These are phyloP conservation scores for Phyllachora maydis DNA, from an alignment of 2,329 filamentous ascomycete species.

Conservation along the genomic window DNA sequence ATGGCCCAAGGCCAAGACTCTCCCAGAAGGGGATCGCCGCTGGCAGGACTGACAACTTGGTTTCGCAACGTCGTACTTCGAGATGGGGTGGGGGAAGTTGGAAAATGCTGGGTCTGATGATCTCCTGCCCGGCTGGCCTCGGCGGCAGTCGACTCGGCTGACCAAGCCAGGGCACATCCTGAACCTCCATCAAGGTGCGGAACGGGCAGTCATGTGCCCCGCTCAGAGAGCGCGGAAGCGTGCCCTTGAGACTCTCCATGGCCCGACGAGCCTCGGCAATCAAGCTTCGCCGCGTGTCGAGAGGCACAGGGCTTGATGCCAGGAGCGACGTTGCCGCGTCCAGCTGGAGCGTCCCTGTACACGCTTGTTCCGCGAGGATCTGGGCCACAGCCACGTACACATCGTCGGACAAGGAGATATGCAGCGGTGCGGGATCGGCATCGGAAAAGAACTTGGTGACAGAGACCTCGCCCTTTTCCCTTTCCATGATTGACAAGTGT, in stretches of 20 bases:
- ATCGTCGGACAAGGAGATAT: slow-evolving; percentile 27
- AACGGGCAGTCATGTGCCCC: slow-evolving; percentile 18
- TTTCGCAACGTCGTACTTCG: slow-evolving; percentile 49
- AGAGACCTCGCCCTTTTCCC: slow-evolving; percentile 24
- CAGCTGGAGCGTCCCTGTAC: no score
- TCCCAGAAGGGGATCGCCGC: slow-evolving; percentile 68
- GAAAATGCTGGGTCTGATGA: slow-evolving; percentile 31
- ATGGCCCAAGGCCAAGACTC: slow-evolving; percentile 52
- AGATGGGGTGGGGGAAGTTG: slow-evolving; percentile 48
- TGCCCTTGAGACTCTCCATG: slow-evolving; percentile 23
- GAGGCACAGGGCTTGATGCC: no score
- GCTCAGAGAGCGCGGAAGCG: slow-evolving; percentile 21
- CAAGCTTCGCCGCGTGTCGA: slow-evolving; percentile 19
- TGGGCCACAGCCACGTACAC: slow-evolving; percentile 48
- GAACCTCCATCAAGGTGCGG: slow-evolving; percentile 32
- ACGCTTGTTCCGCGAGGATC: slow-evolving; percentile 49
- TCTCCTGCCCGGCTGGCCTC: slow-evolving; percentile 23
- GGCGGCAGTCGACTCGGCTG: slow-evolving; percentile 30
- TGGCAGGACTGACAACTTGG: slow-evolving; percentile 51
- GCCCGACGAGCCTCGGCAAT: slow-evolving; percentile 21
- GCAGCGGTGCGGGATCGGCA: slow-evolving; percentile 28
- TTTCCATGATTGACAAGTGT: slow-evolving; percentile 23
- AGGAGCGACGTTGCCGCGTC: no score
- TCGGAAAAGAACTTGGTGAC: slow-evolving; percentile 36
- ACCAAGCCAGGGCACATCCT: slow-evolving; percentile 31